Base-by-base conservation (phyloP, 805 yeast species). In the Wickerhamiella sorbophila region DNA sequence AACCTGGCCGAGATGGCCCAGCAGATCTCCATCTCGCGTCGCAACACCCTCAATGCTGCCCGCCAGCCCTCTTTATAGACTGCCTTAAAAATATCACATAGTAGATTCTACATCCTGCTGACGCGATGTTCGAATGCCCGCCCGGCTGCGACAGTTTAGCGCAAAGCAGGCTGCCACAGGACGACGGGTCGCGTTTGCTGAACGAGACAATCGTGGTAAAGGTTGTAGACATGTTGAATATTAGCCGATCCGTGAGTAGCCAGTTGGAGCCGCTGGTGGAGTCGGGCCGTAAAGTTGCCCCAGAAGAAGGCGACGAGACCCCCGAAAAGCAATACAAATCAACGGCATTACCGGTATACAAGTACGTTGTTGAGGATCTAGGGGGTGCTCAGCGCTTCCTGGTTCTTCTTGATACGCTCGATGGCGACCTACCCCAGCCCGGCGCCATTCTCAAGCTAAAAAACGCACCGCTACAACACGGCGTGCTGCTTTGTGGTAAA, bases 1-100 rank as follows among this genome's bases (percentile, higher is more conserved):
- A 50, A 50, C 39, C 48, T 50, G 12, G 53, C 53, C 34, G 53
- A 50, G 36, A 50, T 50, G 53, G 53, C 53, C 22, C 53, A 50
- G 47, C 53, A 50, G 44, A 50, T 50, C 48, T 48, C 53, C 39
- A 43, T 48, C 39, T 45, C 49, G 36, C 52, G 53, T 31, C 48
- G 53, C 36, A 47, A 46, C 46, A 50, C 53, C 12, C 21, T 50
- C 36, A 44, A 46, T 44, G 41, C 45, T 42, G 45, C 45, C 38
- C 48, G 53, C 19, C 52, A 50, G 52, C 52, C 50, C 31, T 46
- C 50, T 14, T 43, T 35, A 8, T 41, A 31, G 29, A 24, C 12
- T n/a, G n/a, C n/a, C n/a, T n/a, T n/a, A n/a, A n/a, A n/a, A n/a
- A n/a, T n/a, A n/a, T n/a, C n/a, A n/a, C n/a, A n/a, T n/a, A n/a